phyloP scores from a whole-genome alignment of 164 flowering plant genomes.

The Piper betle region DNA sequence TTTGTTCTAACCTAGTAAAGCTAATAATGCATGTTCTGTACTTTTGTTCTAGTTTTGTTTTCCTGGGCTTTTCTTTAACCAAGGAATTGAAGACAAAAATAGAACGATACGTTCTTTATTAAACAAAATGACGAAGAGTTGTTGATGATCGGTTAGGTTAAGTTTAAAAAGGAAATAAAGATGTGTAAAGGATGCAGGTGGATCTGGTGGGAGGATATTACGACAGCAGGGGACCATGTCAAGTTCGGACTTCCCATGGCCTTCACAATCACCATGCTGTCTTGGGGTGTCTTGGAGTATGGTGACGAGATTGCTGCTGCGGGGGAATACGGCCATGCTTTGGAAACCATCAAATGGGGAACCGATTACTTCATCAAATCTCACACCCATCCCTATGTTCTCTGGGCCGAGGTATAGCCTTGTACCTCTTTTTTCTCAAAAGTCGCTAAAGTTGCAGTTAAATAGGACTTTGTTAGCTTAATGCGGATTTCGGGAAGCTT shows the following conservation, averaged over 20 bases:
- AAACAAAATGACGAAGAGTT: no score
- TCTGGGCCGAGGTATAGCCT: constrained; percentile 42
- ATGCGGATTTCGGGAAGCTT: constrained; percentile 49
- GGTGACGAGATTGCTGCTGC: constrained; percentile 3
- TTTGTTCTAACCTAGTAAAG: background rate
- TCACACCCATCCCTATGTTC: constrained; percentile 21
- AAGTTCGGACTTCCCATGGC: constrained; percentile 53
- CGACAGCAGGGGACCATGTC: constrained; percentile 55
- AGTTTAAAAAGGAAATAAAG: background rate
- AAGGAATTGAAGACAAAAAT: no score
- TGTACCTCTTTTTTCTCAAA: background rate
- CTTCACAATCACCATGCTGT: constrained; percentile 36
- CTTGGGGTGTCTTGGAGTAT: constrained; percentile 39
- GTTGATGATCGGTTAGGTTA: no score
- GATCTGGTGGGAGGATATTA: constrained; percentile 51
- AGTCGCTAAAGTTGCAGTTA: no score
- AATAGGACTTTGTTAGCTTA: no score
- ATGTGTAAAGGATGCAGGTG: constrained; percentile 14
- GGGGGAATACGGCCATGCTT: constrained; percentile 17
- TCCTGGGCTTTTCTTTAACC: no score
- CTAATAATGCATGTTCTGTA: no score
- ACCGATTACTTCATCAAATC: constrained; percentile 46
- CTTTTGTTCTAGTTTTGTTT: background rate
- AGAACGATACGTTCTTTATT: no score
- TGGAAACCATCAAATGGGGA: constrained; percentile 38